Percentiles rank a stretch among this genome's conserved stretches.
Evolutionary conservation across 108 stramenopile species (phyloP).

Genomic region (Skeletonema costatum): DNA sequence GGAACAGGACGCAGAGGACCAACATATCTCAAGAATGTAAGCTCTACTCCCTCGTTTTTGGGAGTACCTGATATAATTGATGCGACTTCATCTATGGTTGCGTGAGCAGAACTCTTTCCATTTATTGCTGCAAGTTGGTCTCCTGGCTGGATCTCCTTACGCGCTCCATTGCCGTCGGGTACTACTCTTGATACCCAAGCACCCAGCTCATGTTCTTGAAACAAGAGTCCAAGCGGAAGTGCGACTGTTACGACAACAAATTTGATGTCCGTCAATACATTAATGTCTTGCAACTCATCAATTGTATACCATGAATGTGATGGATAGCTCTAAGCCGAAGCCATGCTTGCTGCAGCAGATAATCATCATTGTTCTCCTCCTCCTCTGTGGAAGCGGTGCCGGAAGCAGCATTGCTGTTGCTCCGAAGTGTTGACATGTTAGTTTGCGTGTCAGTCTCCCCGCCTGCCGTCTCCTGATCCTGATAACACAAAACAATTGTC

Average conservation of each 20-base stretch:
- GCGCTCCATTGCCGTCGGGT: slow-evolving; percentile 65
- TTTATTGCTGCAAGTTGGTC: slow-evolving; percentile 85
- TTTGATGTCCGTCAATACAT: slow-evolving; percentile 67
- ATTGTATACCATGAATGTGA: slow-evolving; percentile 58
- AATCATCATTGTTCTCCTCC: slow-evolving; percentile 31
- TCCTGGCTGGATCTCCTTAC: slow-evolving; percentile 61
- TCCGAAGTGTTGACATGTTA: neutral
- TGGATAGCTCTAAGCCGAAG: slow-evolving; percentile 71
- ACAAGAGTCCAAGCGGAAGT: slow-evolving; percentile 74
- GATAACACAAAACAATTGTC: neutral
- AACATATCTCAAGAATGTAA: slow-evolving; percentile 75
- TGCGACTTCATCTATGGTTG: slow-evolving; percentile 77
- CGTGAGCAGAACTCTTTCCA: slow-evolving; percentile 58
- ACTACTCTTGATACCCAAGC: slow-evolving; percentile 79
- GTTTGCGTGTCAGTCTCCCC: neutral
- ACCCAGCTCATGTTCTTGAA: slow-evolving; percentile 72
- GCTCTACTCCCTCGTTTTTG: slow-evolving; percentile 47
- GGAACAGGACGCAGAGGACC: slow-evolving; percentile 66
- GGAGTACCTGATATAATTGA: slow-evolving; percentile 47
- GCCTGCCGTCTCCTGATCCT: neutral
- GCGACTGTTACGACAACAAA: slow-evolving; percentile 63
- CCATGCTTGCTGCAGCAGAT: slow-evolving; percentile 45
- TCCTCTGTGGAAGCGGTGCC: neutral
- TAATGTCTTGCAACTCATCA: slow-evolving; percentile 59
- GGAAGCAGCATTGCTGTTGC: slow-evolving; percentile 2